Percentiles rank a stretch among this genome's conserved stretches.
Evolutionary conservation across 495 filamentous ascomycete species (phyloP).

Genomic region (Sphaerosporella brunnea): DNA sequence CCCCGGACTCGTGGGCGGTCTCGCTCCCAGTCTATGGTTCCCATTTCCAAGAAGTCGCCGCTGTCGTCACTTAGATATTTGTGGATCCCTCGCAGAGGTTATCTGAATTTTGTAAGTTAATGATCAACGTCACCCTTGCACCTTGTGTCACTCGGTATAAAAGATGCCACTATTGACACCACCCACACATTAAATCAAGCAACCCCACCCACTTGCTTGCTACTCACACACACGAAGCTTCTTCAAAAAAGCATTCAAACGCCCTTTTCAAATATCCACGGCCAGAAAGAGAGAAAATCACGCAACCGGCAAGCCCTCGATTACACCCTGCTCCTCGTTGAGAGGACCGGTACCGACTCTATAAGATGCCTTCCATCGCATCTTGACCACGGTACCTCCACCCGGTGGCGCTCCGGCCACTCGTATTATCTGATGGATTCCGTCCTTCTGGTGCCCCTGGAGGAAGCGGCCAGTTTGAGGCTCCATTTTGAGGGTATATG

Average conservation of each 20-base stretch:
- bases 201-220: no score
- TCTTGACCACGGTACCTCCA: constrained; percentile 60
- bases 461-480: constrained; percentile 68
- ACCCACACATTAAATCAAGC: no score
- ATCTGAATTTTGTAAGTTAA: no score
- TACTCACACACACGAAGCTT: not conserved
- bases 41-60: no score
- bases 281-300: constrained; percentile 4
- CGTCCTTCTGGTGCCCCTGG: constrained; percentile 50
- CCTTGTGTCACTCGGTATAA: no score
- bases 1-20: no score
- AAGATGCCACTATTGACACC: no score
- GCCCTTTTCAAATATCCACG: not conserved
- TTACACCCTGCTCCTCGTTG: constrained; percentile 72
- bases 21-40: no score
- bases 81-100: no score
- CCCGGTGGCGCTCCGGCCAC: constrained; percentile 52
- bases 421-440: constrained; percentile 67
- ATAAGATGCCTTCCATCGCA: constrained; percentile 78
- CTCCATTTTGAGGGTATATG: constrained; percentile 46
- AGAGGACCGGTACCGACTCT: constrained; percentile 41
- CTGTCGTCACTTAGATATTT: no score
- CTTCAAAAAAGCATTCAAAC: not conserved
- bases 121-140: no score
- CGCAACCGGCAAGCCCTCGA: constrained; percentile 63